phyloP scores from a whole-genome alignment of 768 basidiomycete genomes.

The Rossbeevera mucosa region DNA sequence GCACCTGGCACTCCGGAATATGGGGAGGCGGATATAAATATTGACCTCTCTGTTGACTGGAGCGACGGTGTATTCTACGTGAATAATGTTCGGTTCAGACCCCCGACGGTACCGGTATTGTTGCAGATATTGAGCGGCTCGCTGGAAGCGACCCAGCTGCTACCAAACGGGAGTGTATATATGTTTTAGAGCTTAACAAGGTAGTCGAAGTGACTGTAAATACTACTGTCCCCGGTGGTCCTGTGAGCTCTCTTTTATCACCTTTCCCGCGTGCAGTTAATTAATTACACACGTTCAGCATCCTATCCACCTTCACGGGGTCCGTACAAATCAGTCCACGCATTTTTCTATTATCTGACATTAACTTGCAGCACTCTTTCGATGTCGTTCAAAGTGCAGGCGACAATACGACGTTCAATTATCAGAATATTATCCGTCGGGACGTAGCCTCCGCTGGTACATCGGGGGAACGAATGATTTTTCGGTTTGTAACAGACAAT shows the following conservation, averaged over 20 bases:
- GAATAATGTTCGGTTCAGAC: conserved; percentile 12
- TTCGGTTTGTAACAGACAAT: conserved; percentile 62
- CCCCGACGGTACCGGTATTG: conserved; percentile 38
- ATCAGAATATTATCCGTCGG: conserved; percentile 35
- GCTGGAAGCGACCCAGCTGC: conserved; percentile 24
- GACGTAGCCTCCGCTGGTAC: conserved; percentile 26
- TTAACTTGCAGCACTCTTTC: conserved; percentile 30
- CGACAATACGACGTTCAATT: conserved; percentile 25
- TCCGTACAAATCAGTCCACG: conserved; percentile 6
- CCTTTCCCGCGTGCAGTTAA: neutral
- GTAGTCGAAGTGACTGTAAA: conserved; percentile 26
- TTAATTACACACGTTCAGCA: conserved; percentile 16
- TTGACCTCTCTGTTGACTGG: neutral
- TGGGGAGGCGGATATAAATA: neutral
- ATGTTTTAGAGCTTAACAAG: conserved; percentile 21
- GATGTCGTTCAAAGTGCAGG: conserved; percentile 33
- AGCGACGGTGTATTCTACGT: conserved; percentile 11
- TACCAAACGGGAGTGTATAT: conserved; percentile 26
- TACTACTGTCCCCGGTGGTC: conserved; percentile 5
- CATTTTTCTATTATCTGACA: neutral
- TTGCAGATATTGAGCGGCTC: conserved; percentile 42
- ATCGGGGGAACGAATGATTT: conserved; percentile 39
- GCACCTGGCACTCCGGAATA: neutral
- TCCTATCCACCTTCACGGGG: conserved; percentile 29
- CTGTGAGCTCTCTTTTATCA: conserved; percentile 16